Evolutionary conservation across 257 asterid species (phyloP).

Genomic region (Anisodus tanguticus): DNA sequence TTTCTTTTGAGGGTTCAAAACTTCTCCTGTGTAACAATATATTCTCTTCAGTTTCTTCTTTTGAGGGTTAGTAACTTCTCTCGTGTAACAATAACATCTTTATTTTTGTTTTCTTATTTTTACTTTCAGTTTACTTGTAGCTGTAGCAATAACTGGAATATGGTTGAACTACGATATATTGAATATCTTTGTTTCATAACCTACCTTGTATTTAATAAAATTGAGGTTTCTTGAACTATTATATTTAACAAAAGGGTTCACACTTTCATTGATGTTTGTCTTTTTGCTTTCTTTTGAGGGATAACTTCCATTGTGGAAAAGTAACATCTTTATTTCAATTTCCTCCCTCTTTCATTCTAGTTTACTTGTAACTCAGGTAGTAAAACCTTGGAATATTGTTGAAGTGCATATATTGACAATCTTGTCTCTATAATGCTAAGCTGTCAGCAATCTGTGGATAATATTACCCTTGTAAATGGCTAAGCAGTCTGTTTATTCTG

Average conservation of each 20-base stretch:
- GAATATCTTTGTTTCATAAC: neutral
- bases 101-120: neutral
- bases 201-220: neutral
- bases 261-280: neutral
- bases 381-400: neutral
- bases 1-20: too few species aligned
- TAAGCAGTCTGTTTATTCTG: neutral
- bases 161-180: neutral
- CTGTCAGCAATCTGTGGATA: neutral
- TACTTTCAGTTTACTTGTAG: neutral
- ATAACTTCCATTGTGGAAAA: neutral
- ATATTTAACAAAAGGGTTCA: neutral
- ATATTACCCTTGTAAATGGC: neutral
- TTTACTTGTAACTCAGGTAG: neutral
- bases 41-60: too few species aligned
- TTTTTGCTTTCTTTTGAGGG: neutral
- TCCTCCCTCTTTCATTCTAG: neutral
- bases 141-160: neutral
- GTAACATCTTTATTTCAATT: neutral
- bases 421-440: neutral
- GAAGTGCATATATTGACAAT: neutral
- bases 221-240: neutral
- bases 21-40: neutral
- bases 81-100: neutral
- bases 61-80: too few species aligned